Base-by-base conservation (phyloP, 805 yeast species). In the Spencermartinsiella europaea region DNA sequence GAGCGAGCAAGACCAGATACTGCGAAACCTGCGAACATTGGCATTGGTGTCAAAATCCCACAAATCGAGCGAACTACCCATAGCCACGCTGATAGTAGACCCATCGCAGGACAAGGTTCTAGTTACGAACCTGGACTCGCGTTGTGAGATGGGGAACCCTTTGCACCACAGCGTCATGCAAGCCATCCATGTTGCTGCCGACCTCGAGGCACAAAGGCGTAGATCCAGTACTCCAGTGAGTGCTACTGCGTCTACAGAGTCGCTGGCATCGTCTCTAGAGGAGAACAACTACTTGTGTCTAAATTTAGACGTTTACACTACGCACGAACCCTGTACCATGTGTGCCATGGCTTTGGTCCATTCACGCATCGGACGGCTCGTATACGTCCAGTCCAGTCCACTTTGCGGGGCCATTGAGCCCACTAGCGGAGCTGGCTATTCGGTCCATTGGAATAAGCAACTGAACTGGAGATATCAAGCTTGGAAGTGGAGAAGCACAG, bases 241-340 rank as follows among this genome's bases (percentile, higher is more conserved):
- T 17, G 37, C 47, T 12, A 27, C 40, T 12, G 40, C 36, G 16
- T 21, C 40, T 14, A n/a, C 44, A 5, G 25, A 38, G 33, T 40
- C 49, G 3, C 25, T 28, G 16, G 38, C 47, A 8, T 36, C 47
- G 16, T 25, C 46, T 2, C 15, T 39, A 4, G 50, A 46, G 27
- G 51, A 45, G 4, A 34, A 43, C 20, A 60, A 58, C 25, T 93
- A 93, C 59, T 71, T 93, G 2, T 90, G 98, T 60, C 75, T 83
- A 31, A 77, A 81, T 45, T 74, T 80, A 53, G 81, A 85, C 50
- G 88, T 93, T 0, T 88, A 85, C 60, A 85, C 95, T 1, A 84
- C 96, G 0, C 95, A 89, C 61, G 99, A 93, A 63, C 99, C 99
- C 0, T 93, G 99, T 59, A 77, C 87, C 0, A 93, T 91, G 97